phyloP scores from a whole-genome alignment of 2,329 filamentous ascomycete genomes.

The Lachnellula cervina region DNA sequence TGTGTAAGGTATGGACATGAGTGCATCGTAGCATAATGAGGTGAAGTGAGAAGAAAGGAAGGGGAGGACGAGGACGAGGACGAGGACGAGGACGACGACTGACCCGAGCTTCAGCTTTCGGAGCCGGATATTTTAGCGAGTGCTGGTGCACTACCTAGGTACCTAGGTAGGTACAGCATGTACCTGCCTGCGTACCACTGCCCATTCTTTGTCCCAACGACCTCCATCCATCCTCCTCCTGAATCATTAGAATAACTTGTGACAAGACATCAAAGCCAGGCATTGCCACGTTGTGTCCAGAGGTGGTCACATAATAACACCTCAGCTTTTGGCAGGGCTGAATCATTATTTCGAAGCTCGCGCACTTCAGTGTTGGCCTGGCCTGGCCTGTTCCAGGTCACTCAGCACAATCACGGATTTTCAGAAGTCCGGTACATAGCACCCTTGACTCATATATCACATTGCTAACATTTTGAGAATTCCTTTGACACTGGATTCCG shows the following conservation, averaged over 20 bases:
- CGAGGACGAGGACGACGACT: not conserved
- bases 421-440: not conserved
- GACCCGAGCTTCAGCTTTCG: not conserved
- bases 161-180: no score
- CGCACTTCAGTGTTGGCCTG: not conserved
- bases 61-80: no score
- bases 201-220: not conserved
- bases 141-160: no score
- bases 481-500: not conserved
- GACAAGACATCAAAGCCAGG: not conserved
- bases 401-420: not conserved
- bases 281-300: not conserved
- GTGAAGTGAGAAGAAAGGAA: not conserved
- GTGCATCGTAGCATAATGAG: not conserved
- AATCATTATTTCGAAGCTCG: not conserved
- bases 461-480: not conserved
- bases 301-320: no score
- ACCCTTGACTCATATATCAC: not conserved
- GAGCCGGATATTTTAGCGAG: not conserved
- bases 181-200: no score
- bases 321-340: no score
- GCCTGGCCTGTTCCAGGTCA: not conserved
- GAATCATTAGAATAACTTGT: not conserved
- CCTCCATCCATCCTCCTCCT: not conserved
- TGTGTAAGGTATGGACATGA: no score